These are phyloP conservation scores for Zalaria obscura DNA, from an alignment of 2,329 filamentous ascomycete genomes.

Conservation along the genomic window DNA sequence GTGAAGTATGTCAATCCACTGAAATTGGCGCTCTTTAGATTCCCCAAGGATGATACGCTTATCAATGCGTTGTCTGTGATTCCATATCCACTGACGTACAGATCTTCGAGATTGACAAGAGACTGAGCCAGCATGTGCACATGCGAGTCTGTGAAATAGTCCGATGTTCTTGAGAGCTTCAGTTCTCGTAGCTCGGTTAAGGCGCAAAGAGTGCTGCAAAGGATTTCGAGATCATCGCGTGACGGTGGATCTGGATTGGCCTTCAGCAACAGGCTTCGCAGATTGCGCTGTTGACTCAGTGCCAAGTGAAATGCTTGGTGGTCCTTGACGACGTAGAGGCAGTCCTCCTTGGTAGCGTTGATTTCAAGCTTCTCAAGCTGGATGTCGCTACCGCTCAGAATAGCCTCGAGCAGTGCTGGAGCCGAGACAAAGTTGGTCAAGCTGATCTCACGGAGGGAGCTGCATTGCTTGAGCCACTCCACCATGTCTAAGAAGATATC, in stretches of 20 bases:
- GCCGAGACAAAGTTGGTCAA: slow-evolving; percentile 39
- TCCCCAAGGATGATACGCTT: slow-evolving; percentile 29
- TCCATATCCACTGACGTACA: slow-evolving; percentile 42
- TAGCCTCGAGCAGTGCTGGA: slow-evolving; percentile 35
- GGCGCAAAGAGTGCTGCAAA: slow-evolving; percentile 37
- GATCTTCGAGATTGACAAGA: slow-evolving; percentile 37
- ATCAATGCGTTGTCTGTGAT: slow-evolving; percentile 35
- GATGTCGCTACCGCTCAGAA: slow-evolving; percentile 33
- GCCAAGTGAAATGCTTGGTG: slow-evolving; percentile 38
- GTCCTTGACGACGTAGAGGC: slow-evolving; percentile 31
- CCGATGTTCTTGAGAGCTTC: slow-evolving; percentile 36
- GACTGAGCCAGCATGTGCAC: slow-evolving; percentile 32
- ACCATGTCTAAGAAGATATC: slow-evolving; percentile 38
- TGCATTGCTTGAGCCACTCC: slow-evolving; percentile 42
- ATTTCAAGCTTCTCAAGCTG: slow-evolving; percentile 35
- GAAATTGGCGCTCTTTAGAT: slow-evolving; percentile 39
- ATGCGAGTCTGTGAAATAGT: slow-evolving; percentile 36
- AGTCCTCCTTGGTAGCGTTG: slow-evolving; percentile 9
- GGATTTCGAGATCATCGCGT: slow-evolving; percentile 32
- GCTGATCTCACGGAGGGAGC: slow-evolving; percentile 33
- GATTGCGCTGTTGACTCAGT: slow-evolving; percentile 33
- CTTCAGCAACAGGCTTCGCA: slow-evolving; percentile 32
- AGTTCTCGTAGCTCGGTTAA: slow-evolving; percentile 39
- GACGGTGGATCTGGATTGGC: slow-evolving; percentile 32
- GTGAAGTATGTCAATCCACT: slow-evolving; percentile 43